Evolutionary conservation across 2,329 filamentous ascomycete genomes (phyloP), one percentile per base, ranked within the genome.

Genomic region (Monosporascus sp.): DNA sequence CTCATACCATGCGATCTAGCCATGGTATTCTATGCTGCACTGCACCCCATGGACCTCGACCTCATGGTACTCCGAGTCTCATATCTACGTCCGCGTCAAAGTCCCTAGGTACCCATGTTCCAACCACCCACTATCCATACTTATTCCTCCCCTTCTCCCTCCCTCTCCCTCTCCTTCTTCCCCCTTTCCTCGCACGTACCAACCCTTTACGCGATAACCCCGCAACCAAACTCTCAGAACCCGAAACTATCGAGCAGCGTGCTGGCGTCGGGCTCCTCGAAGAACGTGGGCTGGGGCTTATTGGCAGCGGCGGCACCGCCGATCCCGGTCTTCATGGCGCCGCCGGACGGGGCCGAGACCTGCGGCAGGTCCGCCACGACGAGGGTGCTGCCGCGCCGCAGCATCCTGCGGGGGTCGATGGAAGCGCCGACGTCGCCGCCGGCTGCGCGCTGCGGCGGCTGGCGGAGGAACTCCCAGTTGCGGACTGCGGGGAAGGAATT

Each of bases 241-340:
- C 93, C 93, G 79, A 97, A 97, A 68, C 83, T 92, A 75, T 97
- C 93, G 62, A 97, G 76, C 65, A 99, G 72, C 54, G 90, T 93
- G 67, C 83, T 90, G 27, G 89, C 81, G 72, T 96, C 91, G n/a
- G 94, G 94, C 70, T 99, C 94, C 62, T 95, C 81, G 68, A 97
- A 97, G 57, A 86, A 84, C 20, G 87, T 90, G 1, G 90, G 84
- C 17, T 85, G 79, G 15, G 81, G 78, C 62, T 86, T 63, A 57
- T 41, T 41, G 17, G 38, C 17, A 41, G 24, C 24, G 7, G 42
- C 24, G 3, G 1, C 71, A 66, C 61, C 70, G 61, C 70, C 59
- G 36, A 64, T 76, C 59, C 65, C 74, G 47, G 66, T 72, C 65
- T 68, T 75, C 64, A 72, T 70, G 34, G 76, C 73, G 4, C 70